Evolutionary conservation across 768 basidiomycete species (phyloP), one percentile per base, ranked within the genome.

Genomic region (Hypholoma fasciculare): DNA sequence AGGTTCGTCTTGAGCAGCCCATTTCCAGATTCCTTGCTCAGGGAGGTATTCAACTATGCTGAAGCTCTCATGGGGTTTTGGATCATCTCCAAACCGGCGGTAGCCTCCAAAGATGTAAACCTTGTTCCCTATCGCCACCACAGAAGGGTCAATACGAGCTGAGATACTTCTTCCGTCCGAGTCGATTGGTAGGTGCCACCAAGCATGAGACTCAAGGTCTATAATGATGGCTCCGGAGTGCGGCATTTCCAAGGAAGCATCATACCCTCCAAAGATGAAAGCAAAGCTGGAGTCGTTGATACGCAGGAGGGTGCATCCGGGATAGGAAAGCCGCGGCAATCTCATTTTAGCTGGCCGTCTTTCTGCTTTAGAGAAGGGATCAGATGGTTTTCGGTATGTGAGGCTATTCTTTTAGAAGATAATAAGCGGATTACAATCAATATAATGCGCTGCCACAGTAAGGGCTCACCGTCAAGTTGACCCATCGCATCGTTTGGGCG

Each of bases 211-310:
- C 14, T 59, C 55, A 8, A 68, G 57, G 34, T 70, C 62, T 16
- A 72, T 49, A 4, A 68, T 58, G 43, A 71, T 63, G 16, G 65
- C 38, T 2, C 52, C 23, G 0, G 65, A 68, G 5, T 43, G 57
- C 3, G 55, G 44, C 3, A 17, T 38, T 3, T 54, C 44, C 20
- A 53, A 27, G 8, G 51, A 54, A 7, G 2, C 30, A 37, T 67
- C 56, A 36, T 61, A 60, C 1, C 73, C 73, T 7, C 70, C 73
- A 52, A 73, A 73, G n/a, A 74, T 38, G 16, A 73, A 56, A 3
- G 72, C 44, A 49, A 66, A 71, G 2, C 54, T 54, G 1, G 57
- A 56, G 1, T 63, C 62, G 13, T 61, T 48, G 11, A 69, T 17
- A 2, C 57, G 56, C 11, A 66, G 44, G n/a, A 70, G 30, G 0